Evolutionary conservation across 2,329 filamentous ascomycete species (phyloP), one percentile per base, ranked within the genome.

Genomic region (Aspergillus bombycis): DNA sequence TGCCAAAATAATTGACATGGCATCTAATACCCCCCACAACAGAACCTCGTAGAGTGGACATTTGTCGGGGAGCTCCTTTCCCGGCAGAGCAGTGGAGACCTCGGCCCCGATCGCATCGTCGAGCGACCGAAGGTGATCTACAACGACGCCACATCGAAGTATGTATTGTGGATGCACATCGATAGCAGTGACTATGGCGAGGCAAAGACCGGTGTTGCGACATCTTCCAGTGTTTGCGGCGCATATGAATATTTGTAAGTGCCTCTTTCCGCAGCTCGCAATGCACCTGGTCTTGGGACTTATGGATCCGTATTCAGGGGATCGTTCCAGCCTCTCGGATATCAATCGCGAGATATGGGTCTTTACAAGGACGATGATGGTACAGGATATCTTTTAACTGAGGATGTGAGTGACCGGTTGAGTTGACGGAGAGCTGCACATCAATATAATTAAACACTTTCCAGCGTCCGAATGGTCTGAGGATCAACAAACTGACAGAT

Each of bases 81-180:
- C 0, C 81, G 80, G 0, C 83, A 84, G 4, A 65, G 74, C 3
- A 82, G 80, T 1, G 86, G 80, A 0, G 88, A 90, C 64, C 79
- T 90, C 0, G 88, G 88, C 0, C 86, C 87, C 0, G 82, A 82
- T 65, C 83, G 88, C 3, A 82, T 91, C 12, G 85, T 91, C 2
- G 89, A 91, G 74, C 79, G 89, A 23, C 89, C 89, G 3, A 91
- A 91, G 75, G 84, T 91, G 4, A 83, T 91, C 6, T 90, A 86
- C 78, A 91, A 91, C 67, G 84, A 87, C 16, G 77, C 78, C n/a
- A 90, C 88, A 0, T 69, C 74, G 7, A 86, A 88, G 66, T 91
- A 88, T 74, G 88, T 91, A n/a, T 77, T 91, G 74, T 91, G 86
- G 80, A 82, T 91, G 80, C 89, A 91, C 71, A 89, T 90, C 56